Evolutionary conservation across 352 stramenopile genomes (phyloP).

Genomic region (Discostella stelligera): DNA sequence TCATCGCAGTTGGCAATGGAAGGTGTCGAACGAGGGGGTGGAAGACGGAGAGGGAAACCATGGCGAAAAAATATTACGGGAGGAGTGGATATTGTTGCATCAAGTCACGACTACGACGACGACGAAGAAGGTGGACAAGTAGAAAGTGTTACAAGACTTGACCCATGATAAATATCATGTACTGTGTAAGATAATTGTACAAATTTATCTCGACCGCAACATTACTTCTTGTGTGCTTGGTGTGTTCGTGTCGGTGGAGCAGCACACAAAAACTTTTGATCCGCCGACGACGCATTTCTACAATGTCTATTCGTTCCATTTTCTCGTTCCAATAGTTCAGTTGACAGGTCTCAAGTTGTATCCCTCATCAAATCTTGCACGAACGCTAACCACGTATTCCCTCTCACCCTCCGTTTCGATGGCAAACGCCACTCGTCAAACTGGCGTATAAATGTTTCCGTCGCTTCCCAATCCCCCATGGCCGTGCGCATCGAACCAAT

Average conservation of each 20-base stretch:
- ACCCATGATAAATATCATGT: not conserved
- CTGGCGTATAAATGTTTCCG: slow-evolving; percentile 40
- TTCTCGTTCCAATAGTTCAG: too few species aligned
- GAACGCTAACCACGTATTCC: slow-evolving; percentile 6
- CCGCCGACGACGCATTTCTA: too few species aligned
- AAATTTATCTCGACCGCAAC: not conserved
- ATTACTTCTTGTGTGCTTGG: not conserved
- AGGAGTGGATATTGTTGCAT: not conserved
- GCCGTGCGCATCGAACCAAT: slow-evolving; percentile 47
- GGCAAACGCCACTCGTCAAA: slow-evolving; percentile 27
- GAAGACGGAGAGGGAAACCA: not conserved
- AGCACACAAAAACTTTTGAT: too few species aligned
- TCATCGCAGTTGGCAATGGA: not conserved
- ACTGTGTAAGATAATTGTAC: not conserved
- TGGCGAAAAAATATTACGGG: not conserved
- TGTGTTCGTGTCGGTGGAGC: too few species aligned
- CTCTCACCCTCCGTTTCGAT: not conserved
- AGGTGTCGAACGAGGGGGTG: not conserved
- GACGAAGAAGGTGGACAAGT: not conserved
- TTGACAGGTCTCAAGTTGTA: not conserved
- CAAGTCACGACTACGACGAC: not conserved
- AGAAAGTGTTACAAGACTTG: not conserved
- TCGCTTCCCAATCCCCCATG: slow-evolving; percentile 39
- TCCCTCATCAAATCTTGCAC: slow-evolving; percentile 13
- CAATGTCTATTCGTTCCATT: too few species aligned